Conservation (phyloP, 2,329 filamentous ascomycete species). For the Fusarium fujikuroi region DNA sequence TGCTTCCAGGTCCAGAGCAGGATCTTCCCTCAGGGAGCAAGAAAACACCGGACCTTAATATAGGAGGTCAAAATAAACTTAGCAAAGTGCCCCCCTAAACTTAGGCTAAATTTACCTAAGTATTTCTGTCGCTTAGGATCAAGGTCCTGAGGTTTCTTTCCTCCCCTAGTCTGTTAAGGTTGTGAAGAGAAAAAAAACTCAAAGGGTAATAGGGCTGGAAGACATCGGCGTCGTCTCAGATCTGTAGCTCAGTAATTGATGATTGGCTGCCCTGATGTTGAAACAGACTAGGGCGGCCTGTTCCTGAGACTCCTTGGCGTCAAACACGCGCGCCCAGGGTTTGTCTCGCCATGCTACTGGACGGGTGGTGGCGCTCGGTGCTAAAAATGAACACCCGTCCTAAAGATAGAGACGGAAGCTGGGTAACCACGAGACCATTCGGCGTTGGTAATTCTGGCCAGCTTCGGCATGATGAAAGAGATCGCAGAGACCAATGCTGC, state of each 20-base stretch:
- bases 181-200: not conserved
- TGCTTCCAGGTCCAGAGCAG: not conserved
- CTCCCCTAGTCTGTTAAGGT: not conserved
- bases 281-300: slow-evolving; percentile 39
- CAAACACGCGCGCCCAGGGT: slow-evolving; percentile 4
- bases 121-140: not conserved
- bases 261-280: slow-evolving; percentile 44
- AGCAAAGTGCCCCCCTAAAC: not conserved
- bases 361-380: slow-evolving; percentile 26
- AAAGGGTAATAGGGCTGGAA: slow-evolving; percentile 20
- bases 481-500: slow-evolving; percentile 1
- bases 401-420: slow-evolving; percentile 6
- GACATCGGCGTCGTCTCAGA: slow-evolving; percentile 34
- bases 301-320: slow-evolving; percentile 36
- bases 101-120: not conserved
- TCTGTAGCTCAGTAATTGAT: not conserved
- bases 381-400: slow-evolving; percentile 39
- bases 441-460: not conserved
- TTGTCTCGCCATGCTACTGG: slow-evolving; percentile 10
- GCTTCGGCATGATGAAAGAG: not conserved
- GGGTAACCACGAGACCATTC: slow-evolving; percentile 2
- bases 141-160: not conserved
- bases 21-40: not conserved
- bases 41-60: too few relatives aligned
- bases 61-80: too few relatives aligned